Percentiles rank a stretch among this genome's conserved stretches.
Evolutionary conservation across 1,284 basidiomycete species (phyloP).

Genomic region (Pascua guehoae): DNA sequence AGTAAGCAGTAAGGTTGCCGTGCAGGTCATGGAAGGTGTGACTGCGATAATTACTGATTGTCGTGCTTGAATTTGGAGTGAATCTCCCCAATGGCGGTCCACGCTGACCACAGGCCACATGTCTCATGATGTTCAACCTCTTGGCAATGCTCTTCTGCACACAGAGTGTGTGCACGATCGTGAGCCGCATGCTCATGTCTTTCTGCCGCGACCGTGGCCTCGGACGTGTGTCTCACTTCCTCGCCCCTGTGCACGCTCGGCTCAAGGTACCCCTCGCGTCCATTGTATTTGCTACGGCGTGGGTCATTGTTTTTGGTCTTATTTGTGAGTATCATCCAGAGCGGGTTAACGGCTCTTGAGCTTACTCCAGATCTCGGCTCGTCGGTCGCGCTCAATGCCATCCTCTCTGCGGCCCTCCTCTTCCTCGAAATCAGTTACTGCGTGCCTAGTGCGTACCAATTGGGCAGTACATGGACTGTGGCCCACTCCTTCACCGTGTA

Average conservation of each 20-base stretch:
- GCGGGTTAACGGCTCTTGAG: slow-evolving; percentile 23
- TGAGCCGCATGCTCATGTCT: slow-evolving; percentile 15
- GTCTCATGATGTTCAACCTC: slow-evolving; percentile 21
- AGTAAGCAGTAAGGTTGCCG: neutral
- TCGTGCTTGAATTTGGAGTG: no score
- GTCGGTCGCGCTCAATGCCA: slow-evolving; percentile 53
- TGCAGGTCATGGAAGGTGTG: no score
- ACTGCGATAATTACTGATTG: no score
- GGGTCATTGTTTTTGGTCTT: slow-evolving; percentile 51
- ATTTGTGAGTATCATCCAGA: slow-evolving; percentile 52
- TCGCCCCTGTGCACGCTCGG: slow-evolving; percentile 5
- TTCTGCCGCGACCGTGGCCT: slow-evolving; percentile 12
- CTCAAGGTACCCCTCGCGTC: slow-evolving; percentile 27
- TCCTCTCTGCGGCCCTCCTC: slow-evolving; percentile 40
- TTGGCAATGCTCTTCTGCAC: slow-evolving; percentile 21
- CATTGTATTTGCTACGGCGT: slow-evolving; percentile 32
- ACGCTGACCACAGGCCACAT: slow-evolving; percentile 8
- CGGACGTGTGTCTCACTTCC: neutral
- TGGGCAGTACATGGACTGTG: neutral
- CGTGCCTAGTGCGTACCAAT: slow-evolving; percentile 27
- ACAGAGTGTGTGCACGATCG: slow-evolving; percentile 21
- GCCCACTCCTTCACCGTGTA: neutral
- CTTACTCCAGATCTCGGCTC: slow-evolving; percentile 51
- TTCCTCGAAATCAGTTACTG: slow-evolving; percentile 30
- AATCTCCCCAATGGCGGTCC: no score